Evolutionary conservation across 352 stramenopile genomes (phyloP).

Genomic region (Phytophthora pseudosyringae): DNA sequence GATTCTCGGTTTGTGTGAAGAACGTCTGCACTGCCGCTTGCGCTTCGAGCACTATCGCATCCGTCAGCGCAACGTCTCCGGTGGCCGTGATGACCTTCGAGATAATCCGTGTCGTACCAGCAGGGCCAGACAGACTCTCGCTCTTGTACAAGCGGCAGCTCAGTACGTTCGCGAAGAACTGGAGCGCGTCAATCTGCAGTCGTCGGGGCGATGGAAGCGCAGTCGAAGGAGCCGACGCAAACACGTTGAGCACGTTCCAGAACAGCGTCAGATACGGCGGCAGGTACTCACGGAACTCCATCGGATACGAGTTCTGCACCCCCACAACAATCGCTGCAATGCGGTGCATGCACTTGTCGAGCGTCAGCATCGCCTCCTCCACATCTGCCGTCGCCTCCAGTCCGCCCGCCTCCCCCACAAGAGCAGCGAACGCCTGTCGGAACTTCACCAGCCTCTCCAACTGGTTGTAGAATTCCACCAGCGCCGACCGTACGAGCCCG

Average conservation of each 20-base stretch:
- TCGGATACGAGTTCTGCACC: constrained; percentile 80
- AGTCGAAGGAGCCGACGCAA: constrained; percentile 10
- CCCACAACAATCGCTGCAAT: constrained; percentile 70
- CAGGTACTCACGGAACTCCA: constrained; percentile 87
- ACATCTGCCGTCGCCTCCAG: constrained; percentile 9
- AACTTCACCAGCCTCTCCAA: constrained; percentile 67
- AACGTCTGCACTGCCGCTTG: constrained; percentile 62
- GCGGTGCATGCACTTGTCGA: constrained; percentile 75
- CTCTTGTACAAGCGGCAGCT: constrained; percentile 84
- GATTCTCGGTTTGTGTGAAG: constrained; percentile 49
- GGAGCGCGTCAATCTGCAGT: constrained; percentile 76
- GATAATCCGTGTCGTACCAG: constrained; percentile 50
- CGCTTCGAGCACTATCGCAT: constrained; percentile 81
- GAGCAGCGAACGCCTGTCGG: constrained; percentile 33
- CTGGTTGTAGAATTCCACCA: constrained; percentile 79
- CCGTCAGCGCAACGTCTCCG: constrained; percentile 74
- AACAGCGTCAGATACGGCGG: constrained; percentile 70
- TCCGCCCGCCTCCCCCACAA: constrained; percentile 6
- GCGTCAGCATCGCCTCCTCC: constrained; percentile 19
- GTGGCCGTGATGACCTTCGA: constrained; percentile 85
- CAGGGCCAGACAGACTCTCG: constrained; percentile 55
- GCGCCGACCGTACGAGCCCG: constrained; percentile 55
- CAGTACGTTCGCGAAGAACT: constrained; percentile 87
- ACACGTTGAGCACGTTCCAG: constrained; percentile 58
- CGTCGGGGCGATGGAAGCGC: constrained; percentile 29